Conservation (phyloP, 1,284 basidiomycete species). For the Fomitopsis pinicola region DNA sequence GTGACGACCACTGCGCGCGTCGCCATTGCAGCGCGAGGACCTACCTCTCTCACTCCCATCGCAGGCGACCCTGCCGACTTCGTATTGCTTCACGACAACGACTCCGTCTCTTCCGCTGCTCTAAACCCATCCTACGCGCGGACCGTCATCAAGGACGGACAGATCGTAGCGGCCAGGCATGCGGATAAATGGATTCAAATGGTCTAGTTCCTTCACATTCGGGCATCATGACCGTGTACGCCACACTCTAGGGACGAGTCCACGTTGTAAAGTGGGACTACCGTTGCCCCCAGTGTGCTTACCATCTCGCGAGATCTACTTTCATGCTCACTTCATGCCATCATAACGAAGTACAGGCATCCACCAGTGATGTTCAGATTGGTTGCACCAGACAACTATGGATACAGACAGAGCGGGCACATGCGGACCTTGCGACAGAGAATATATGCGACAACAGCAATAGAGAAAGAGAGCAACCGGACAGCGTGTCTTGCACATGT, state of each 20-base stretch:
- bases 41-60: slow-evolving; percentile 7
- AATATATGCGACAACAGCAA: background rate
- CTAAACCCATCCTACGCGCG: slow-evolving; percentile 43
- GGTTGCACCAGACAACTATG: background rate
- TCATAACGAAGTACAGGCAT: too few relatives aligned
- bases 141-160: slow-evolving; percentile 36
- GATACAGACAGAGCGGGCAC: background rate
- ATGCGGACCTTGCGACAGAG: background rate
- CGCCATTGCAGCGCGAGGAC: slow-evolving; percentile 36
- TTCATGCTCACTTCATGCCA: too few relatives aligned
- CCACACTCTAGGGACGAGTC: too few relatives aligned
- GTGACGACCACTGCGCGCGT: slow-evolving; percentile 21
- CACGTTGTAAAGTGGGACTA: too few relatives aligned
- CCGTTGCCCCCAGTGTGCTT: too few relatives aligned
- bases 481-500: background rate
- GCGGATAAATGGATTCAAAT: background rate
- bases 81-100: slow-evolving; percentile 50
- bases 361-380: background rate
- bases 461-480: background rate
- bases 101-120: slow-evolving; percentile 40
- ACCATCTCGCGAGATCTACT: too few relatives aligned
- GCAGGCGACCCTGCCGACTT: slow-evolving; percentile 50
- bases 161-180: slow-evolving; percentile 20
- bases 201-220: background rate
- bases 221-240: too few relatives aligned